Conservation (phyloP, 164 flowering plant species). For the Macadamia integrifolia region DNA sequence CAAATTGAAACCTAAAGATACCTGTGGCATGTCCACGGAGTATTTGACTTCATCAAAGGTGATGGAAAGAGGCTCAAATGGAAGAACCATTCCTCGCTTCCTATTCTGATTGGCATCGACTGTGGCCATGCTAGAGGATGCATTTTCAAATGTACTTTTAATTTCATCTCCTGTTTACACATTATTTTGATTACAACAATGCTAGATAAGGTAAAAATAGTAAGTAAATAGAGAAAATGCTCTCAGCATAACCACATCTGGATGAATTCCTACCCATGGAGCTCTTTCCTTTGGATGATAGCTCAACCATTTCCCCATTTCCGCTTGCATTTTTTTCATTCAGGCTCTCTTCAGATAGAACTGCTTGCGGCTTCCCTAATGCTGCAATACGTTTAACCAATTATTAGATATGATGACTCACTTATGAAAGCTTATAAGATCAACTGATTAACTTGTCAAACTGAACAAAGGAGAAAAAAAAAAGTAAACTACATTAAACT, state of each 20-base stretch:
- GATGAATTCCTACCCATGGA: neutral
- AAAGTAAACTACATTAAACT: slow-evolving; percentile 5
- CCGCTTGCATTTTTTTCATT: slow-evolving; percentile 11
- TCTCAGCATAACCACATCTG: neutral
- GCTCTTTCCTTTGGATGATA: slow-evolving; percentile 11
- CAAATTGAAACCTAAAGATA: neutral
- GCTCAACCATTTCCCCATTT: slow-evolving; percentile 12
- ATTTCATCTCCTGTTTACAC: neutral
- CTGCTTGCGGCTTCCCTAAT: slow-evolving; percentile 29
- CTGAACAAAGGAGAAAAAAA: neutral
- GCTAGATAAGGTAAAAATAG: neutral
- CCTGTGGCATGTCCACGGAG: neutral
- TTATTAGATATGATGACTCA: neutral
- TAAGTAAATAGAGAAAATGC: neutral
- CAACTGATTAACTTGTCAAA: neutral
- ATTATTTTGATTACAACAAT: neutral
- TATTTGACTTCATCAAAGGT: neutral
- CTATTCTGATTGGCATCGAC: neutral
- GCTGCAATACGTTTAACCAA: slow-evolving; percentile 27
- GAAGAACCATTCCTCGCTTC: slow-evolving; percentile 1
- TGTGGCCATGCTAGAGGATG: neutral
- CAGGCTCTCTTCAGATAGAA: slow-evolving; percentile 24
- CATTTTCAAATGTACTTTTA: neutral
- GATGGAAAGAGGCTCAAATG: neutral
- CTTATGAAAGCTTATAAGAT: neutral